Base-by-base conservation (phyloP, 768 basidiomycete genomes). In the Piloderma croceum region DNA sequence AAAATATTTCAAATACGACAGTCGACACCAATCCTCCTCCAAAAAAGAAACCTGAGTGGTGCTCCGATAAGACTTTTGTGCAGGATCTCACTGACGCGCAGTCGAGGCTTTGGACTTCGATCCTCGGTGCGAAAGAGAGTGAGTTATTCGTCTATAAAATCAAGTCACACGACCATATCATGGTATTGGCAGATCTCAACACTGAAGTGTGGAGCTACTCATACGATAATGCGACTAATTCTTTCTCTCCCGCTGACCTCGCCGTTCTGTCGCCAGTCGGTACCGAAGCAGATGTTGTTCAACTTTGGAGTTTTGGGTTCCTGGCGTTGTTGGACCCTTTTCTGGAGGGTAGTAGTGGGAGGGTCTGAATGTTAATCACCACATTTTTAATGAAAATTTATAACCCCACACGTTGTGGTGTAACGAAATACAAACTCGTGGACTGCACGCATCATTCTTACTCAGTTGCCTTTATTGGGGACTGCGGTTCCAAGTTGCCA, bases 241-340 rank as follows among this genome's bases (percentile, higher is more conserved):
- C 44, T 24, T 71, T 70, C 54, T 49, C 51, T 20, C 60, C 69
- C 21, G 67, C 61, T 6, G 65, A 69, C 49, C 51, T 70, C 12
- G 64, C 64, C 5, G 51, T 53, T 11, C 44, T 72, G 27, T 63
- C 62, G 5, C 62, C 65, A 12, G 54, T 50, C 17, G 67, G 69
- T 4, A 68, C 66, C 1, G 69, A 72, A 50, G 63, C 67, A 13
- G 68, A 71, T 51, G 68, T 68, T 10, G 61, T 64, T 19, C 64
- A 65, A 50, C 47, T 65, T 21, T 69, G 69, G 69, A 61, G 62
- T 20, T 70, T 65, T 52, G 68, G 65, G 4, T 69, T 68, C 52
- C 50, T 69, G 52, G 66, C 60, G 24, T 50, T 67, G 36, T 49
- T 62, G 7, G 62, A 62, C 38, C 63, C 65, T 6, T 7, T 22